Evolutionary conservation across 1,139 yeast species (phyloP), one percentile per base, ranked within the genome.

Genomic region (Yamadazyma atmosphaerica): DNA sequence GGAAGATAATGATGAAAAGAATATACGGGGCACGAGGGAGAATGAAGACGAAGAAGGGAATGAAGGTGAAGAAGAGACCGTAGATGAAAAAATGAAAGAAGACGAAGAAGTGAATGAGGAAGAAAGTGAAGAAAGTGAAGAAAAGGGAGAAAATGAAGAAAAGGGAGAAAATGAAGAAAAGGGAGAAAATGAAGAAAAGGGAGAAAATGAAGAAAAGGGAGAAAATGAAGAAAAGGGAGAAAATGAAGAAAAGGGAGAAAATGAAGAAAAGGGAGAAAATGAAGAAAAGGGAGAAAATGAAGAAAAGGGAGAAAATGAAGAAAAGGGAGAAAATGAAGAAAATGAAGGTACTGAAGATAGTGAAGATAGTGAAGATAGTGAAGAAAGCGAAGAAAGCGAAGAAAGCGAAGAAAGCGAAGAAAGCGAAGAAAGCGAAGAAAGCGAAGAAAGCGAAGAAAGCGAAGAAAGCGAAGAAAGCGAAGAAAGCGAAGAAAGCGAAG

Each of bases 201-300:
- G 44, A 30, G 30, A 16, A 22, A 52, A 32, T 23, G 48, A 56
- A 33, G 49, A 50, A 18, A 49, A 49, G 24, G 52, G 43, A n/a
- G n/a, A n/a, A n/a, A n/a, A n/a, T n/a, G 40, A 35, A 30, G 37
- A 27, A 6, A 36, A 31, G 14, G 35, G 27, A 15, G 34, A 32
- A 25, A 37, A 32, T 22, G 23, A n/a, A 21, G 23, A 21, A 21
- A 21, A 21, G 10, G 23, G 9, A 21, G 23, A 21, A 21, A 21
- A 21, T 10, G 23, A 10, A 21, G 10, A 7, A 7, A 21, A 60
- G 58, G 14, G 62, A 58, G 15, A 49, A 52, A 24, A 35, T 44
- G 10, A 42, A 44, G 15, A 30, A n/a, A n/a, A n/a, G n/a, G n/a
- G n/a, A n/a, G n/a, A n/a, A n/a, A n/a, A n/a, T n/a, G n/a, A n/a